phyloP scores from a whole-genome alignment of 2,329 filamentous ascomycete species.

The Botryotinia convoluta region DNA sequence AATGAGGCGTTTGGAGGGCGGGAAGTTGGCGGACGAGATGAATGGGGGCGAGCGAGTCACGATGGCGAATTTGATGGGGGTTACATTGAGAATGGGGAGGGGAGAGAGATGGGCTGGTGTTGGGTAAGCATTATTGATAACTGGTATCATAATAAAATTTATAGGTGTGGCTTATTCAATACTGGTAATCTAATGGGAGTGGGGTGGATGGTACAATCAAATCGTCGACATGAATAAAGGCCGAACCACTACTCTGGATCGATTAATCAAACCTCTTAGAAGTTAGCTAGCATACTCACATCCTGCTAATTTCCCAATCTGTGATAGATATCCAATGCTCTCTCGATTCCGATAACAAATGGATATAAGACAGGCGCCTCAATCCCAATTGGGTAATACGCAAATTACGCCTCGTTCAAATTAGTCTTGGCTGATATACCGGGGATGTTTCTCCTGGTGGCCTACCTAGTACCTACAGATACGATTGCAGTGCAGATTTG shows the following conservation, averaged over 20 bases:
- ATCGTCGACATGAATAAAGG: neutral
- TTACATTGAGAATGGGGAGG: neutral
- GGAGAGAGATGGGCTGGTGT: neutral
- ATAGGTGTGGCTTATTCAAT: neutral
- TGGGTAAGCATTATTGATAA: neutral
- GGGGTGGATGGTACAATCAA: neutral
- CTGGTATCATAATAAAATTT: neutral
- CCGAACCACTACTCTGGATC: constrained; percentile 5
- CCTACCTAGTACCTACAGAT: neutral
- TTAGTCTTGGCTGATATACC: neutral
- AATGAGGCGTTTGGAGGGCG: neutral
- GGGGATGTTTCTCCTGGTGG: neutral
- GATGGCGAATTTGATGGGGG: neutral
- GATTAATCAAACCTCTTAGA: neutral
- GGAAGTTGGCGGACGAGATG: neutral
- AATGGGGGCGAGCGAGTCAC: neutral
- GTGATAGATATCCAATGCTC: neutral
- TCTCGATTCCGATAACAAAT: neutral
- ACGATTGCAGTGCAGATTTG: neutral
- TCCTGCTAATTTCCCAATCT: neutral
- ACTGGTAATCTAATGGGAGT: neutral
- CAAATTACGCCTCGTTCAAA: neutral
- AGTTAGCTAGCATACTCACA: neutral
- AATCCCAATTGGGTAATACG: neutral
- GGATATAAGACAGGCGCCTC: neutral